phyloP scores from a whole-genome alignment of 2,329 filamentous ascomycete genomes.

The Sporothrix schenckii region DNA sequence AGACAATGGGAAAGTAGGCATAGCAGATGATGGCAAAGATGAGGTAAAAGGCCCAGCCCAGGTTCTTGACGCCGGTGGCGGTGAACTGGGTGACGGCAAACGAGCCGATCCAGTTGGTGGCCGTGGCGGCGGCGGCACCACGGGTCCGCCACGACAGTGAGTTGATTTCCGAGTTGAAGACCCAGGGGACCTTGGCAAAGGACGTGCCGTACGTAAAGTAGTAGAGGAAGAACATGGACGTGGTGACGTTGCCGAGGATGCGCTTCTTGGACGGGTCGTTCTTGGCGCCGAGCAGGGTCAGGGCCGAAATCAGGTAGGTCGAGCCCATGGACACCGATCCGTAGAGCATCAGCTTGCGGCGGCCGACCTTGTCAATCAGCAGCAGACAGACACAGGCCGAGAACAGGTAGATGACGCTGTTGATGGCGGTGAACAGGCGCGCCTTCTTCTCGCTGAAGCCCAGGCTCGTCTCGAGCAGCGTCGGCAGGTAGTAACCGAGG shows the following conservation, averaged over 20 bases:
- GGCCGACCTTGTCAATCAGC: slow-evolving; percentile 48
- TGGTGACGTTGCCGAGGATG: slow-evolving; percentile 45
- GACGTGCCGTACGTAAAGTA: slow-evolving; percentile 49
- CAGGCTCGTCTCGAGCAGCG: slow-evolving; percentile 58
- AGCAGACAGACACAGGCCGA: slow-evolving; percentile 45
- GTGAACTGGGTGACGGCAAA: slow-evolving; percentile 52
- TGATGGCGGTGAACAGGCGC: slow-evolving; percentile 59
- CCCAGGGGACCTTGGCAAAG: slow-evolving; percentile 48
- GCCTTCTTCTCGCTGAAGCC: slow-evolving; percentile 56
- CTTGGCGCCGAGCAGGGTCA: slow-evolving; percentile 43
- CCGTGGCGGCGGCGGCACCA: slow-evolving; percentile 50
- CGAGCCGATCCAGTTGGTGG: slow-evolving; percentile 50
- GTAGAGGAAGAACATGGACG: slow-evolving; percentile 50
- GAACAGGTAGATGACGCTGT: slow-evolving; percentile 46
- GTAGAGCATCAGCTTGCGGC: slow-evolving; percentile 50
- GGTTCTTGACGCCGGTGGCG: slow-evolving; percentile 47
- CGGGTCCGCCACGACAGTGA: slow-evolving; percentile 48
- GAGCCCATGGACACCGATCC: slow-evolving; percentile 39
- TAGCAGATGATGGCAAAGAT: slow-evolving; percentile 50
- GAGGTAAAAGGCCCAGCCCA: slow-evolving; percentile 50
- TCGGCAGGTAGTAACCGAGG: slow-evolving; percentile 54
- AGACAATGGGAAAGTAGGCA: slow-evolving; percentile 52
- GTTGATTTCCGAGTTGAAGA: slow-evolving; percentile 50
- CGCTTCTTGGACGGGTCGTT: slow-evolving; percentile 27
- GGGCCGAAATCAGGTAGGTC: slow-evolving; percentile 44